These are phyloP conservation scores for Capniomyces stellatus DNA, from an alignment of 371 early-diverging fungal species.

Conservation along the genomic window DNA sequence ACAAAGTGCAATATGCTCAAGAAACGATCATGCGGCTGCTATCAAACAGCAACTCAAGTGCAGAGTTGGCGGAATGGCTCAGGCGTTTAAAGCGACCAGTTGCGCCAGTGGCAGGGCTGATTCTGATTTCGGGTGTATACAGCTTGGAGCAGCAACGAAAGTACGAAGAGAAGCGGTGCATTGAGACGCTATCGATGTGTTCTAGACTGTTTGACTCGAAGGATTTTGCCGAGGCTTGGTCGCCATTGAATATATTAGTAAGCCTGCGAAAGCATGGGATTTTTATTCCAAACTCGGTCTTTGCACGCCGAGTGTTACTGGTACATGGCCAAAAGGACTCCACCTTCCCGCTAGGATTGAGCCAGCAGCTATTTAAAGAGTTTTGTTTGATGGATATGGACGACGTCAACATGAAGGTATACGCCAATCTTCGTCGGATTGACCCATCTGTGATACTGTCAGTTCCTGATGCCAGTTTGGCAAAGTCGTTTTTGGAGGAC, in stretches of 20 bases:
- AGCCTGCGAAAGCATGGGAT: conserved; percentile 17
- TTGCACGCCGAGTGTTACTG: conserved; percentile 18
- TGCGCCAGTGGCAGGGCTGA: conserved; percentile 20
- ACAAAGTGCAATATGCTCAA: conserved; percentile 9
- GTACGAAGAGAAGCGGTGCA: conserved; percentile 23
- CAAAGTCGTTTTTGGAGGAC: conserved; percentile 24
- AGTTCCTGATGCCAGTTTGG: conserved; percentile 21
- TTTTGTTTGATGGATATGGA: conserved; percentile 24
- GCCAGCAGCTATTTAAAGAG: conserved; percentile 23
- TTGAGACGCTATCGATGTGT: conserved; percentile 22
- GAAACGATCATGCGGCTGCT: not conserved
- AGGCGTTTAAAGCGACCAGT: conserved; percentile 10
- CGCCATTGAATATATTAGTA: conserved; percentile 16
- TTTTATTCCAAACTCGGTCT: conserved; percentile 17
- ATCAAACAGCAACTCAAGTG: not conserved
- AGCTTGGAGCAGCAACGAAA: conserved; percentile 19
- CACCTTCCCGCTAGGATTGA: conserved; percentile 23
- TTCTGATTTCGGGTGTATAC: conserved; percentile 25
- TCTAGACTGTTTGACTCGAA: conserved; percentile 14
- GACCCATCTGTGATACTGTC: conserved; percentile 26
- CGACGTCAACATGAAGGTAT: conserved; percentile 27
- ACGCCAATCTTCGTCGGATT: conserved; percentile 25
- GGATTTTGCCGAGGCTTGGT: conserved; percentile 23
- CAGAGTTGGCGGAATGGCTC: conserved; percentile 10
- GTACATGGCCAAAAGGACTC: conserved; percentile 25